Evolutionary conservation across 108 stramenopile species (phyloP).

Genomic region (Cyclotella kingstonii): DNA sequence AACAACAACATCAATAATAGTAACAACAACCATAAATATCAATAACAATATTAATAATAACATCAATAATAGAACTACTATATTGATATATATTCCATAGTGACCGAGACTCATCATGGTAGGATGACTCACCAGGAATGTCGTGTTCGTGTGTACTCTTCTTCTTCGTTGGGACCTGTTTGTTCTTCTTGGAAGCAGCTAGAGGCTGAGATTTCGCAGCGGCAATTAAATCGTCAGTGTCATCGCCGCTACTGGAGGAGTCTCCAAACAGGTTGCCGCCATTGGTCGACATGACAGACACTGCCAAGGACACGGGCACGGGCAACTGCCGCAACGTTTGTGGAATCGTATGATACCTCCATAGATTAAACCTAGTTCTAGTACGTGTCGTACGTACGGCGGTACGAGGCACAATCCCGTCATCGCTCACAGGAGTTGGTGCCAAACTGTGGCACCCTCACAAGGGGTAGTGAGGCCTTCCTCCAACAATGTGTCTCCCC

Average conservation of each 20-base stretch:
- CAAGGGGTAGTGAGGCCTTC: too few species aligned
- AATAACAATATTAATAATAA: background rate
- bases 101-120: background rate
- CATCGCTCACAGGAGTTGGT: too few species aligned
- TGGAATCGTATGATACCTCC: too few species aligned
- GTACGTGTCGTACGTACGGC: too few species aligned
- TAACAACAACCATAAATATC: background rate
- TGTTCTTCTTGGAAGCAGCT: conserved; percentile 46
- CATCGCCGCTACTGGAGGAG: conserved; percentile 62
- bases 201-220: conserved; percentile 52
- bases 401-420: too few species aligned
- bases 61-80: background rate
- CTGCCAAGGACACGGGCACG: too few species aligned
- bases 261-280: conserved; percentile 77
- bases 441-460: too few species aligned
- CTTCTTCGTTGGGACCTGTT: conserved; percentile 4
- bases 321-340: too few species aligned
- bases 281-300: too few species aligned
- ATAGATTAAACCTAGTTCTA: too few species aligned
- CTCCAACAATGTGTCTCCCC: too few species aligned
- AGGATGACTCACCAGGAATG: conserved; percentile 47
- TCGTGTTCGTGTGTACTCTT: conserved; percentile 26
- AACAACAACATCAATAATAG: too few species aligned
- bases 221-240: conserved; percentile 82
- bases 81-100: background rate